Base-by-base conservation (phyloP, 176 grass and related monocot species). In the Zoysia japonica region DNA sequence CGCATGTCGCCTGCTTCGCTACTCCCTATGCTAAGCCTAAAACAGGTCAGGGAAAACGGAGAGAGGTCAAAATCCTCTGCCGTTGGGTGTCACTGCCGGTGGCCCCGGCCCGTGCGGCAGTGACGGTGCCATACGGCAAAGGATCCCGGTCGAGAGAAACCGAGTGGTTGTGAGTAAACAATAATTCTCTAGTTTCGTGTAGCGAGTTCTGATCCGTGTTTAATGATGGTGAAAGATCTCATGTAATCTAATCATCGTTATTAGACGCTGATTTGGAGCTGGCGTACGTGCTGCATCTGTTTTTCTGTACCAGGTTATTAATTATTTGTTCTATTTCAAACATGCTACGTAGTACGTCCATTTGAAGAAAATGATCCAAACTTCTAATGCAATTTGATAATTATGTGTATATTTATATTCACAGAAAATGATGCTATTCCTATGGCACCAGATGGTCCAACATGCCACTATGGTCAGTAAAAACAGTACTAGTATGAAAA, bases 201-300 rank as follows among this genome's bases (percentile, higher is more conserved):
- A 71, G 50, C 3, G 49, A 83, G 10, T 75, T 64, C 9, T 74
- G 5, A 43, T 88, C 47, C 75, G 65, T 42, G 28, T 57, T 59
- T 57, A 67, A 72, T 81, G 57, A 81, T 85, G 77, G 57, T 42
- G 9, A 19, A 66, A 88, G 77, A 80, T 80, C 46, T 59, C 5
- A 11, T 53, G 50, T 85, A 71, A 71, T 80, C 71, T 85, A 71
- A 71, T 80, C 71, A 36, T 80, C 52, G 37, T 78, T 83, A 88
- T 79, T 55, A 79, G 37, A 37, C 48, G 16, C 3, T 56, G 5
- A 56, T 7, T 45, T 56, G 53, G 52, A 54, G 52, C 6, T 7
- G 16, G 15, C 15, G 1, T 56, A 56, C 53, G 53, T 28, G 28
- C 28, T 56, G 53, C 16, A 56, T 4, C 16, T 56, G n/a, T 56